These are phyloP conservation scores for Papiliotrema laurentii DNA, from an alignment of 1,284 basidiomycete species.

Conservation along the genomic window DNA sequence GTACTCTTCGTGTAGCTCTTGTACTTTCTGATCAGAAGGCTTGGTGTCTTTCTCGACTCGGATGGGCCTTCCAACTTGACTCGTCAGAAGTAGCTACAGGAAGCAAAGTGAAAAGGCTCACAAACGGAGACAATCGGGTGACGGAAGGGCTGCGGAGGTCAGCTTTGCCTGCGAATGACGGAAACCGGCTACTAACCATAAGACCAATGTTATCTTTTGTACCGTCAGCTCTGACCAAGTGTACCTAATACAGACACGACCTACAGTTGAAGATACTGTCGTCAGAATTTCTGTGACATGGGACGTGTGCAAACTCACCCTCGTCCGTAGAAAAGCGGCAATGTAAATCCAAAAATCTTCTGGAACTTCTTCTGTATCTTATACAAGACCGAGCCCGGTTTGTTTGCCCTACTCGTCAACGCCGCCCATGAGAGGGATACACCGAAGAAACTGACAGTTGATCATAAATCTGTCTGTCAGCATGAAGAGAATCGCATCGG, in stretches of 20 bases:
- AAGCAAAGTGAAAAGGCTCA: conserved; percentile 54
- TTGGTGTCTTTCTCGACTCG: conserved; percentile 70
- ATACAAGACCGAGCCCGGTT: conserved; percentile 85
- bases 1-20: conserved; percentile 75
- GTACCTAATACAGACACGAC: conserved; percentile 26
- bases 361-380: conserved; percentile 85
- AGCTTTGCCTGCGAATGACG: neutral
- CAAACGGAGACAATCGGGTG: conserved; percentile 91
- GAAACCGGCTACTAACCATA: conserved; percentile 27
- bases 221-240: neutral
- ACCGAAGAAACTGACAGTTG: conserved; percentile 62
- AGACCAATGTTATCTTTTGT: conserved; percentile 60
- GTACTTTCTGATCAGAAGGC: conserved; percentile 75
- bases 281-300: neutral
- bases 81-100: conserved; percentile 1
- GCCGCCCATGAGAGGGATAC: no score
- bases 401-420: conserved; percentile 56
- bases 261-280: conserved; percentile 73
- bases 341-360: conserved; percentile 85
- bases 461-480: conserved; percentile 69
- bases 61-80: conserved; percentile 78
- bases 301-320: conserved; percentile 52
- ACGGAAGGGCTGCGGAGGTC: conserved; percentile 67
- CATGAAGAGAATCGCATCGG: conserved; percentile 3
- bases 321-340: conserved; percentile 91